Base-by-base conservation (phyloP, 192 early-diverging fungal genomes). In the Lobosporangium transversale region DNA sequence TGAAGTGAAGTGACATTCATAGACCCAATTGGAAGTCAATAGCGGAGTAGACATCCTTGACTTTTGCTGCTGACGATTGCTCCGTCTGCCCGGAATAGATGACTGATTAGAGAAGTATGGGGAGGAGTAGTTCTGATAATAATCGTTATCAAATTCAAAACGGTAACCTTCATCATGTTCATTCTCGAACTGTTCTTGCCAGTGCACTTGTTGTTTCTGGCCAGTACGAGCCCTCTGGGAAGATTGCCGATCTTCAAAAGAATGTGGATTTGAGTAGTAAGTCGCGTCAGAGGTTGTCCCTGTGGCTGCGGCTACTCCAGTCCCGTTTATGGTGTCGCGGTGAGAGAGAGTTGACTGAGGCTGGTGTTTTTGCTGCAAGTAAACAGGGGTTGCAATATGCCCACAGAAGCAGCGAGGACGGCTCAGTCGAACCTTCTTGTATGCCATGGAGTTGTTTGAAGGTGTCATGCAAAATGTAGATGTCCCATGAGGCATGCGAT, bases 371-470 rank as follows among this genome's bases (percentile, higher is more conserved):
- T 24, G 62, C 11, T 48, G 7, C 12, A 44, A 44, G n/a, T 49
- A 66, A n/a, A 66, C 15, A 8, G 63, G 18, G 24, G 33, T 27
- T 7, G 63, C 53, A 24, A 48, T 33, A 29, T 49, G 32, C 9
- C 63, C 53, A 37, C 63, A 66, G 53, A 66, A 66, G 53, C 63
- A 66, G 18, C 27, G 27, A 35, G 66, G 66, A 47, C 35, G 56
- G 18, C 20, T 20, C 0, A 57, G 40, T 27, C 10, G 29, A 44
- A 58, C 26, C 17, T 23, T 43, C 56, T 18, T 58, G 37, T 58
- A 6, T 1, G 29, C 1, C 44, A 60, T 47, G 37, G 44, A 33
- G n/a, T 40, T n/a, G 6, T 7, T 49, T 49, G 26, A 30, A 29
- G 51, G 23, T 18, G 51, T 53, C 29, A 10, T 10, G 29, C 18